phyloP scores from a whole-genome alignment of 257 asterid genomes.

The Solanum dulcamara region DNA sequence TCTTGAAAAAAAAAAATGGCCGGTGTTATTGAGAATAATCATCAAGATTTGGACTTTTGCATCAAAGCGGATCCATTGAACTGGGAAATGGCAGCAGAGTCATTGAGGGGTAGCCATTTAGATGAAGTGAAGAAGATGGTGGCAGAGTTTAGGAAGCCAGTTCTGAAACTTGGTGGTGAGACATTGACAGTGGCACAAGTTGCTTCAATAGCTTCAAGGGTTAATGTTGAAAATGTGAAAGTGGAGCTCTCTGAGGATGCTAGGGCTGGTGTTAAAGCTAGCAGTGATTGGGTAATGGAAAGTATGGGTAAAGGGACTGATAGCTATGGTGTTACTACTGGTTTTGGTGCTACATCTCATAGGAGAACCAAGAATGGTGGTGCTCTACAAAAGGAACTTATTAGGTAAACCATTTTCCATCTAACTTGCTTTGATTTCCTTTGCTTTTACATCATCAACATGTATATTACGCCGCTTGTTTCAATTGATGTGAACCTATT shows the following conservation, averaged over 20 bases:
- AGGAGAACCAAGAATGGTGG: conserved; percentile 86
- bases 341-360: conserved; percentile 86
- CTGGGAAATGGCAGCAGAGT: conserved; percentile 81
- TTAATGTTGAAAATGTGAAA: conserved; percentile 26
- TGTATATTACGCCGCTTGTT: neutral
- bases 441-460: neutral
- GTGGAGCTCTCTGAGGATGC: conserved; percentile 81
- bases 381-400: conserved; percentile 82
- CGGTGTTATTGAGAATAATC: conserved; percentile 16
- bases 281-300: conserved; percentile 95
- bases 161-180: conserved; percentile 74
- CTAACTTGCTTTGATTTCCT: neutral
- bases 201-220: conserved; percentile 66
- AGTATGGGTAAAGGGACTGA: conserved; percentile 83
- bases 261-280: conserved; percentile 80
- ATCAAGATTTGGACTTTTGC: conserved; percentile 28
- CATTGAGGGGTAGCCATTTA: conserved; percentile 68
- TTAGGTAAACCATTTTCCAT: conserved; percentile 35
- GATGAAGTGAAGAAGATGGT: conserved; percentile 88
- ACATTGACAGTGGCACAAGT: conserved; percentile 67
- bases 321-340: conserved; percentile 89
- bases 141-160: conserved; percentile 66
- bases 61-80: conserved; percentile 50
- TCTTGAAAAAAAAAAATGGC: conserved; percentile 8
- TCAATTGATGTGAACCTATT: neutral